Base-by-base conservation (phyloP, 768 basidiomycete species). In the Termitomyces bulborhizus region DNA sequence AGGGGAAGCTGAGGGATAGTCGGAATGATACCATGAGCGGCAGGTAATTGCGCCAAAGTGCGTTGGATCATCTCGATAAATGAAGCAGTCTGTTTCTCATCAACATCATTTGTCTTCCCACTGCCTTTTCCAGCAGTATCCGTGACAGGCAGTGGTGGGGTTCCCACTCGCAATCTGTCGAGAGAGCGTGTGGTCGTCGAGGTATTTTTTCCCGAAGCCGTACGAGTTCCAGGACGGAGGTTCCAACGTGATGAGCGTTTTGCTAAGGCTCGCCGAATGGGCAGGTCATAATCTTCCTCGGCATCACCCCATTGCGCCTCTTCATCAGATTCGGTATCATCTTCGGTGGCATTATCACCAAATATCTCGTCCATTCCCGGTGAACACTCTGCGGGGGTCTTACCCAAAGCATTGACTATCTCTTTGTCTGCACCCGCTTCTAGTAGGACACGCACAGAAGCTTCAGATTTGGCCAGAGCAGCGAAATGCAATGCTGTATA, bases 401-500 rank as follows among this genome's bases (percentile, higher is more conserved):
- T 84, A 16, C 90, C 90, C 31, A 79, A 71, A 0, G 76, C 79
- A 59, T 91, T 80, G 52, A 92, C 89, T 47, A 92, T 81, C 64
- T 88, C 86, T 29, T 76, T 66, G 59, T 90, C 86, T 0, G 96
- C 96, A 31, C 92, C 92, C 31, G 84, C 91, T 11, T 79, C 74
- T n/a, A 96, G 63, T 31, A 99, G 74, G 5, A 86, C 68, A 45
- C 76, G 72, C 2, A 81, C 79, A 68, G 90, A 93, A 11, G 79
- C 75, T 51, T 74, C 72, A 13, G 88, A 84, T 24, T 79, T 79
- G 6, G 74, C 75, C 34, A 95, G 70, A 0, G 83, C 86, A 16
- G 94, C 90, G 63, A 95, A 88, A 70, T 95, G 90, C 34, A 98
- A 71, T 0, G 97, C 83, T 0, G 95, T 98, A 66, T 80, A 92